Conservation (phyloP, 805 yeast genomes). For the Naumovozyma dairenensis region DNA sequence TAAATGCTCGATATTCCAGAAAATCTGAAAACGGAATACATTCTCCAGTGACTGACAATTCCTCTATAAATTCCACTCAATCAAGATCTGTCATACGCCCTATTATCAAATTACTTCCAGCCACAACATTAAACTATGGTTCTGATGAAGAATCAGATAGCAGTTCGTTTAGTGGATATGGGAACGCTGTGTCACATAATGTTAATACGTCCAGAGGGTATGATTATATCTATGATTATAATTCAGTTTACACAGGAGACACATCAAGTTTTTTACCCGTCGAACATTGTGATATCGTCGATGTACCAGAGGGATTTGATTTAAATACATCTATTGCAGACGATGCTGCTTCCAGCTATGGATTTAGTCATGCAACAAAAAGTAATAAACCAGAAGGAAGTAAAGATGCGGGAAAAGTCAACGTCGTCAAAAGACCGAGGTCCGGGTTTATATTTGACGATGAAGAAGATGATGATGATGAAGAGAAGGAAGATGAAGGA, state of each 20-base stretch:
- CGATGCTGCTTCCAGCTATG: conserved; percentile 8
- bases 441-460: not conserved
- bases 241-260: conserved; percentile 58
- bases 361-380: not conserved
- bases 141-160: conserved; percentile 46
- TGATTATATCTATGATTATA: conserved; percentile 72
- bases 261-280: conserved; percentile 28
- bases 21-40: conserved; percentile 20
- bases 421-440: too few species aligned
- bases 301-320: conserved; percentile 28
- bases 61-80: conserved; percentile 18
- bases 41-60: conserved; percentile 20
- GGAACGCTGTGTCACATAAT: conserved; percentile 59
- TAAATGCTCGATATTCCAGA: conserved; percentile 25
- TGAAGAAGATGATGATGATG: conserved; percentile 1
- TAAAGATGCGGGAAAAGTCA: not conserved
- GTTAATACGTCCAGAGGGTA: conserved; percentile 64
- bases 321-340: conserved; percentile 26
- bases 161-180: conserved; percentile 32
- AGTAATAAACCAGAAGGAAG: not conserved
- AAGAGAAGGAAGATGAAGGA: not conserved
- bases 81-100: conserved; percentile 24
- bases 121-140: conserved; percentile 75
- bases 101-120: conserved; percentile 73
- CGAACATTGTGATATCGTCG: conserved; percentile 28